Evolutionary conservation across 176 grass and related monocot genomes (phyloP), one percentile per base, ranked within the genome.

Genomic region (Typha latifolia): DNA sequence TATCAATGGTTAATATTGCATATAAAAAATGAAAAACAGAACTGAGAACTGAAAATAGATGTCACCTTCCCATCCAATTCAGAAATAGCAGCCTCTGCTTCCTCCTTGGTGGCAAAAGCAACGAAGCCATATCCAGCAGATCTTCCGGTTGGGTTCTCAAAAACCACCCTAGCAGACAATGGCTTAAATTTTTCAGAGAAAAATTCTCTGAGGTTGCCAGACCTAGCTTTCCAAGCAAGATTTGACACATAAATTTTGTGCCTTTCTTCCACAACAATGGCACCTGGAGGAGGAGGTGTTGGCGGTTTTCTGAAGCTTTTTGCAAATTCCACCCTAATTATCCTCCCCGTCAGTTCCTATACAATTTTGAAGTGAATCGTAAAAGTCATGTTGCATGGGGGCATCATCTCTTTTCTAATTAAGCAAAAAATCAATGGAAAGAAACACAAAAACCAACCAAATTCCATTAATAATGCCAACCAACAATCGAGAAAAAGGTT

Each of bases 51-150:
- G 13, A 47, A 43, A 79, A 65, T 11, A 27, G 18, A 12, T 77
- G 27, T 67, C 26, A 97, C 93, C 93, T 97, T 92, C 37, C 83
- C 89, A 78, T 97, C 72, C 61, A 97, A 83, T 66, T 92, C 88
- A 74, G 37, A 73, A 73, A 97, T 77, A 77, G 94, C 89, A 49
- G 62, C 59, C 49, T 89, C 89, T 12, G 81, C 93, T 72, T 92
- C 88, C 65, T 82, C 81, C 67, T 87, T 78, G 50, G 89, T 92
- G 48, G 73, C 83, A 64, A 92, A 97, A 57, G 66, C 77, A 74
- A 92, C 94, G 84, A 97, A 97, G 59, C 94, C 83, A 23, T 92
- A 97, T n/a, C 89, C 94, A 68, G 83, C 80, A 74, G 94, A 78
- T 57, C 76, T 78, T 79, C 76, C 79, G 14, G 43, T 75, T 43